Conservation (phyloP, 2,329 filamentous ascomycete species). For the Chaetomium sp. region DNA sequence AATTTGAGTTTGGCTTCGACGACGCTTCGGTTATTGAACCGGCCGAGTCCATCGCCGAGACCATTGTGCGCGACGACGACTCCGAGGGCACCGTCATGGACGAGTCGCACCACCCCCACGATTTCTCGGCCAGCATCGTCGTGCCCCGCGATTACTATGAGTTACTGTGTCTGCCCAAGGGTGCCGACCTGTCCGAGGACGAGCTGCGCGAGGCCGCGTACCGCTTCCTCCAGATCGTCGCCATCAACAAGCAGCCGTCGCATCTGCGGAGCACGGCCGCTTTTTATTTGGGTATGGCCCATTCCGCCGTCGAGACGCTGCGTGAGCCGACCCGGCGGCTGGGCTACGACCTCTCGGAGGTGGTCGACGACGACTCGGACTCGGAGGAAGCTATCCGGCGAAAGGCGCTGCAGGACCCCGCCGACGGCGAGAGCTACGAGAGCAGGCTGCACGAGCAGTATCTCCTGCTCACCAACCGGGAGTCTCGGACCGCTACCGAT, state of each 20-base stretch:
- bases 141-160: conserved; percentile 37
- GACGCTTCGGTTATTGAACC: conserved; percentile 38
- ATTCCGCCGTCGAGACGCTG: conserved; percentile 43
- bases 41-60: conserved; percentile 23
- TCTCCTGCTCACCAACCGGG: conserved; percentile 20
- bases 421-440: conserved; percentile 20
- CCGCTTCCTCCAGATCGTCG: conserved; percentile 39
- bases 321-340: conserved; percentile 37
- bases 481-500: conserved; percentile 31
- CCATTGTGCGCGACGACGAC: conserved; percentile 20
- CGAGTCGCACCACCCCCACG: conserved; percentile 1
- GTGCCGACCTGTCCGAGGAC: conserved; percentile 27
- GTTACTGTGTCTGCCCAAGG: conserved; percentile 37
- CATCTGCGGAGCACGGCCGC: conserved; percentile 34
- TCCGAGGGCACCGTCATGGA: conserved; percentile 19
- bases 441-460: conserved; percentile 21
- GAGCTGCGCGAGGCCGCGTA: conserved; percentile 40
- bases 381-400: conserved; percentile 17
- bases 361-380: conserved; percentile 22
- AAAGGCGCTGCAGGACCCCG: neutral
- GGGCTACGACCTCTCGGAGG: conserved; percentile 33
- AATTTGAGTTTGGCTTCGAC: conserved; percentile 43
- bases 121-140: conserved; percentile 1
- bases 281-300: conserved; percentile 35
- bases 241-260: conserved; percentile 37